Base-by-base conservation (phyloP, 495 filamentous ascomycete genomes). In the Chaetomium tenue region DNA sequence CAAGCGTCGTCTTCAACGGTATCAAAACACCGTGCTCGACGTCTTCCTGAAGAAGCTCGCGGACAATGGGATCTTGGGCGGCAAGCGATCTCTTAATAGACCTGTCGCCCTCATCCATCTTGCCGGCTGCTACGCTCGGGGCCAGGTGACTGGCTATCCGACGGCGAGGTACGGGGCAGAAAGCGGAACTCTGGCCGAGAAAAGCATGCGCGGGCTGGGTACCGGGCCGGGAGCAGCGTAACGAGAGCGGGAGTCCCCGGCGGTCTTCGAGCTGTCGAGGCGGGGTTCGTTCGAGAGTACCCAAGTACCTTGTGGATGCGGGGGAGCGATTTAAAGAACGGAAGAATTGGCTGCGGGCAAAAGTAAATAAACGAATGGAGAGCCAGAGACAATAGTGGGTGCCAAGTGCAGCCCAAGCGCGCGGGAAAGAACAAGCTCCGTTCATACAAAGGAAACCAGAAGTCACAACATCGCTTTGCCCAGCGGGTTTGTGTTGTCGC, bases 1-100 rank as follows among this genome's bases (percentile, higher is more conserved):
- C 85, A 20, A 82, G 77, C 6, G 77, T 74, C 1, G 85, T 86
- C 71, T 84, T 85, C 18, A 88, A 71, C 23, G 84, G 81, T 25
- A 86, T 75, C 28, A 87, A 74, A 20, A 78, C 75, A 2, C 76
- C 76, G 39, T 70, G 67, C 37, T 77, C 67, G 18, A 77, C 51
- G 33, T 77, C 69, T 3, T 63, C 60, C 16, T 61, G 66, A n/a
- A 76, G 30, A 33, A 78, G 67, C 23, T 71, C 68, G 52, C 58
- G 67, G 52, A 75, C 63, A 26, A 75, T 23, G 16, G 66, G 63
- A 16, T 76, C 71, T 42, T 75, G 74, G 15, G 61, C 68, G 52
- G 70, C 63, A 62, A 75, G 69, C 22, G 64, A 56, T 40, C 30
- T 40, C 20, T 30, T 26, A 54, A 73, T 72, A 8, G 72, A 68